Base-by-base conservation (phyloP, 2,329 filamentous ascomycete genomes). In the Talaromyces piceae region DNA sequence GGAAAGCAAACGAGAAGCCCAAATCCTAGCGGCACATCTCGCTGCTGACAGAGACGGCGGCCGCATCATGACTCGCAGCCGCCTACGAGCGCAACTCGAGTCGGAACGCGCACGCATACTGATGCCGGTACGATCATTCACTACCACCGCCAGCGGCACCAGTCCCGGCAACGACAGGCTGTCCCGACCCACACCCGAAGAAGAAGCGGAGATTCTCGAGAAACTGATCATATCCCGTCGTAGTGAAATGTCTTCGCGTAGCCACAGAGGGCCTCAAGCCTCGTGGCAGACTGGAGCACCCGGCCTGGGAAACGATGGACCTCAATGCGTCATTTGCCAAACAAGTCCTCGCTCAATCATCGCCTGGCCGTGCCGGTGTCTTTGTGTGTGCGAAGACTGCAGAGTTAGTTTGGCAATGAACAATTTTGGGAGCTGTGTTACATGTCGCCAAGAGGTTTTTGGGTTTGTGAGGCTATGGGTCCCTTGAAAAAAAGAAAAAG, bases 391-490 rank as follows among this genome's bases (percentile, higher is more conserved):
- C 65, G 93, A 98, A 67, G 93, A 97, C 59, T 97, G 93, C 65
- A 79, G 93, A 27, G 87, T 97, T 30, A 91, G 88, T 41, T 77
- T 97, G 56, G 93, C 93, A 3, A 91, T 95, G 83, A 94, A 96
- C 67, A 97, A 97, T 67, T 97, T 95, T 66, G 88, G 91, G 57
- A 94, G 88, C 64, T 98, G 93, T 65, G 91, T 97, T 33, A 97
- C 91, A 62, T 97, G 93, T 67, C 80, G 93, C 47, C 82, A 88
- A 51, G 87, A 93, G 60, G 89, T 97, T 26, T 81, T 83, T 50
- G 93, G 91, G 50, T 97, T 95, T 68, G 91, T 88, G 58, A 82
- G 89, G 59, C 82, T 98, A 54, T 98, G 87, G 75, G 90, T 97
- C 37, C 93, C 93, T 28, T 74, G 60, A 62, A 28, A 7, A 37